phyloP scores from a whole-genome alignment of 2,329 filamentous ascomycete species.

The Sordariomycetes sp. region DNA sequence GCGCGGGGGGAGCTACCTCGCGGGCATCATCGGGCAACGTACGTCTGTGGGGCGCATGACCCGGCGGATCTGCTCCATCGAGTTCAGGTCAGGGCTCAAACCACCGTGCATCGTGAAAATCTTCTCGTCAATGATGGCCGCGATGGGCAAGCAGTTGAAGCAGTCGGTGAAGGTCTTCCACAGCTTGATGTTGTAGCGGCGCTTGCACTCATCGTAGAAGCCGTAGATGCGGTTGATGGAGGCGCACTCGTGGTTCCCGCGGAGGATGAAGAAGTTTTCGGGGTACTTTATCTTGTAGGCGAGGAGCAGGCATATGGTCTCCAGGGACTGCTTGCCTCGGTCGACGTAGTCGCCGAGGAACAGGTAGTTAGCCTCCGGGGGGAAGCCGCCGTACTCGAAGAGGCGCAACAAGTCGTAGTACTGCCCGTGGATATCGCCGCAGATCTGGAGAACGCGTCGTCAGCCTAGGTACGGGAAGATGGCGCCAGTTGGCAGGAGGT shows the following conservation, averaged over 20 bases:
- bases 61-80: conserved; percentile 98
- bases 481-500: neutral
- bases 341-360: conserved; percentile 99
- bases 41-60: conserved; percentile 99
- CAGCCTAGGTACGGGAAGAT: neutral
- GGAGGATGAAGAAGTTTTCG: conserved; percentile 98
- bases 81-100: conserved; percentile 92
- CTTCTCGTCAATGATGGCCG: conserved; percentile 98
- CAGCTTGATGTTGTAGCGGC: conserved; percentile 97
- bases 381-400: conserved; percentile 97
- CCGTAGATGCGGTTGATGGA: conserved; percentile 99
- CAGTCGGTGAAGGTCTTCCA: conserved; percentile 99
- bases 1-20: neutral
- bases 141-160: conserved; percentile 98
- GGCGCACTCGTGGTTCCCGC: conserved; percentile 97
- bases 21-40: conserved; percentile 29
- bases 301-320: conserved; percentile 92
- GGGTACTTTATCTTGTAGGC: conserved; percentile 99
- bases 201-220: conserved; percentile 99
- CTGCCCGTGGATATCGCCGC: conserved; percentile 97
- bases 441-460: conserved; percentile 52
- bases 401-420: conserved; percentile 96
- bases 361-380: conserved; percentile 96
- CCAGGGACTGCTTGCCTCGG: conserved; percentile 95
- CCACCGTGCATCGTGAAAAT: conserved; percentile 99